Evolutionary conservation across 805 yeast species (phyloP).

Genomic region (Maudiozyma pseudohumilis): DNA sequence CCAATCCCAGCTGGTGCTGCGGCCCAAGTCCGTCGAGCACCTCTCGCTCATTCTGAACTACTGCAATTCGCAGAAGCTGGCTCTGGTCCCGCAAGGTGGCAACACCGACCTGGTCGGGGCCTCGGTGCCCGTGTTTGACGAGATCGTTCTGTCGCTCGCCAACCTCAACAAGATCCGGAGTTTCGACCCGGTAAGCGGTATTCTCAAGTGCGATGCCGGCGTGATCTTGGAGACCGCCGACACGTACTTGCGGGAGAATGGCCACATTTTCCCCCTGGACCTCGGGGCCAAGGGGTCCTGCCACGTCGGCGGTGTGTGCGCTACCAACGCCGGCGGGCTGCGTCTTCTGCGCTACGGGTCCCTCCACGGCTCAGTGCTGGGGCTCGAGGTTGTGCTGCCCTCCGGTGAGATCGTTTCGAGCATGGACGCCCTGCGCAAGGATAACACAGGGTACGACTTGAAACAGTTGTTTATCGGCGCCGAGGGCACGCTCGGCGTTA

Average conservation of each 20-base stretch:
- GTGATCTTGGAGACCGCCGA: conserved; percentile 82
- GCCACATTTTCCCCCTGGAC: conserved; percentile 86
- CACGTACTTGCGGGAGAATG: conserved; percentile 62
- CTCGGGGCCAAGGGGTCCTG: conserved; percentile 96
- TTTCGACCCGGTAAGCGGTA: conserved; percentile 76
- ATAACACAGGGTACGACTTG: conserved; percentile 89
- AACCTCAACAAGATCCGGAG: conserved; percentile 69
- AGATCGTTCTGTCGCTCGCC: conserved; percentile 62
- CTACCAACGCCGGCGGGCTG: conserved; percentile 94
- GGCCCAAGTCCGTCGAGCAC: conserved; percentile 74
- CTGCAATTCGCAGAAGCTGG: conserved; percentile 67
- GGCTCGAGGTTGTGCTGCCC: conserved; percentile 86
- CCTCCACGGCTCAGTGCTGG: conserved; percentile 83
- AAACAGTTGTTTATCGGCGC: conserved; percentile 90
- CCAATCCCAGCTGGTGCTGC: conserved; percentile 68
- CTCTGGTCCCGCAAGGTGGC: conserved; percentile 95
- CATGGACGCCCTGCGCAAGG: conserved; percentile 80
- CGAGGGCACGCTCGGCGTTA: conserved; percentile 85
- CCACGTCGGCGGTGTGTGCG: conserved; percentile 89
- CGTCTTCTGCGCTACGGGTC: conserved; percentile 83
- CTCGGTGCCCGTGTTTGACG: conserved; percentile 85
- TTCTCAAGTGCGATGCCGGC: conserved; percentile 84
- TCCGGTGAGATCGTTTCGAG: conserved; percentile 76
- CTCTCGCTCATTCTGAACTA: conserved; percentile 66
- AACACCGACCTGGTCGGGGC: conserved; percentile 96